Conservation (phyloP, 1,139 yeast genomes). For the Blastobotrys indianensis region DNA sequence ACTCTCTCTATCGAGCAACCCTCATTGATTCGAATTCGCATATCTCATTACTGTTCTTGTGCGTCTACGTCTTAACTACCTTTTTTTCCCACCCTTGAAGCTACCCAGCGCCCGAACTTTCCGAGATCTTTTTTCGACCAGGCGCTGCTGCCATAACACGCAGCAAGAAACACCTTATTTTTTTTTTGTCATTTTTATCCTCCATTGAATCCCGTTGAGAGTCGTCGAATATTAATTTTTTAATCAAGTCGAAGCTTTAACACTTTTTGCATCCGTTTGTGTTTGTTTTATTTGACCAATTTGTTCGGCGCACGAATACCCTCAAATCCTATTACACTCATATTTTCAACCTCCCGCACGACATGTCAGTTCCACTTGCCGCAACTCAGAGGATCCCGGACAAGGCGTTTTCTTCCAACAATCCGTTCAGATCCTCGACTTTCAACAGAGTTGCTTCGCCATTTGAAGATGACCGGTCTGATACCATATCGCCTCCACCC, state of each 20-base stretch:
- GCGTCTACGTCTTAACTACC: too few species aligned
- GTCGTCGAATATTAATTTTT: too few species aligned
- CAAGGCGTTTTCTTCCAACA: conserved; percentile 23
- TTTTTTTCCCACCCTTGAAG: too few species aligned
- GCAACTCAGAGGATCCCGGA: conserved; percentile 9
- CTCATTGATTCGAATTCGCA: neutral
- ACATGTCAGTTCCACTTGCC: conserved; percentile 10
- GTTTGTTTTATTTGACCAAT: neutral
- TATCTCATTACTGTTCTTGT: neutral
- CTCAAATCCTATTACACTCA: neutral
- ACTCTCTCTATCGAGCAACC: neutral
- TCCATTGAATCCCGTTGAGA: neutral
- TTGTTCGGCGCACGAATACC: neutral
- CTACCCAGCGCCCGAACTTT: too few species aligned
- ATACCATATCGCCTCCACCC: conserved; percentile 5
- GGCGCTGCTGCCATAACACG: too few species aligned
- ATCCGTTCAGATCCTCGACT: conserved; percentile 25
- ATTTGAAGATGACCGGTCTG: conserved; percentile 2
- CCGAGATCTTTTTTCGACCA: neutral
- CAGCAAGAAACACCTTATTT: too few species aligned
- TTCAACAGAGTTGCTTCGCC: conserved; percentile 13
- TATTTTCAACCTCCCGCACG: neutral
- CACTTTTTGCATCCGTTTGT: neutral
- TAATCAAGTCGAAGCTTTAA: neutral
- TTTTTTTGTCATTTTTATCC: neutral